A percentile compares a stretch with the other conserved stretches of the same genome.
Conservation (phyloP, 2,329 filamentous ascomycete genomes). For the Laburnicola sp. region DNA sequence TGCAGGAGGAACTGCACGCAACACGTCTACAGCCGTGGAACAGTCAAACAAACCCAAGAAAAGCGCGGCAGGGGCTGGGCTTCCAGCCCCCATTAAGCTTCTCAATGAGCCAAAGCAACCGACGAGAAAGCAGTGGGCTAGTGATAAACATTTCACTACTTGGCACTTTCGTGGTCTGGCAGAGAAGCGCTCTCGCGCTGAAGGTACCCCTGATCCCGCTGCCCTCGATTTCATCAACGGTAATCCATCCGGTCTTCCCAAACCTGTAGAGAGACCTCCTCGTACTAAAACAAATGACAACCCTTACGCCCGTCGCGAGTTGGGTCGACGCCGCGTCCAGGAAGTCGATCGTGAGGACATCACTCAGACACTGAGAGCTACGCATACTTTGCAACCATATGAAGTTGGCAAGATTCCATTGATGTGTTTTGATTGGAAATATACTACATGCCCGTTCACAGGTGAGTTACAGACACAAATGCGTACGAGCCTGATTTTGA, state of each 20-base stretch:
- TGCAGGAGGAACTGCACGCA: background rate
- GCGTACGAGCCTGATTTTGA: background rate
- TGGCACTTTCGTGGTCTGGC: conserved; percentile 22
- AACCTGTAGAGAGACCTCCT: background rate
- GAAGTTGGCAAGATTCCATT: conserved; percentile 34
- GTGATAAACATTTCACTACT: conserved; percentile 22
- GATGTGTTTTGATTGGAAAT: conserved; percentile 36
- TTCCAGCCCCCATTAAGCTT: conserved; percentile 25
- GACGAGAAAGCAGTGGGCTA: conserved; percentile 16
- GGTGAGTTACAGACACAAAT: background rate
- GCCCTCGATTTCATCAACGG: conserved; percentile 31
- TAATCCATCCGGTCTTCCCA: conserved; percentile 11
- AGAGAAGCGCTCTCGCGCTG: conserved; percentile 25
- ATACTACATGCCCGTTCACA: conserved; percentile 21
- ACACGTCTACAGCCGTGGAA: background rate
- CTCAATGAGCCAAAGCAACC: conserved; percentile 26
- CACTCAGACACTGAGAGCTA: background rate
- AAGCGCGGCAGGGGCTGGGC: conserved; percentile 3
- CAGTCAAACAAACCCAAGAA: conserved; percentile 1
- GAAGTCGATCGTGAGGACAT: conserved; percentile 11
- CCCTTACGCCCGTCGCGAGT: conserved; percentile 31
- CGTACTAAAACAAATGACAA: conserved; percentile 12
- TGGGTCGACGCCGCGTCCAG: conserved; percentile 15
- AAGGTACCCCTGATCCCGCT: conserved; percentile 30
- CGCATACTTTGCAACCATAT: conserved; percentile 20